A percentile compares a stretch with the other conserved stretches of the same genome.
These are phyloP conservation scores for Monosporozyma aerobia DNA, from an alignment of 805 yeast genomes.

Conservation along the genomic window DNA sequence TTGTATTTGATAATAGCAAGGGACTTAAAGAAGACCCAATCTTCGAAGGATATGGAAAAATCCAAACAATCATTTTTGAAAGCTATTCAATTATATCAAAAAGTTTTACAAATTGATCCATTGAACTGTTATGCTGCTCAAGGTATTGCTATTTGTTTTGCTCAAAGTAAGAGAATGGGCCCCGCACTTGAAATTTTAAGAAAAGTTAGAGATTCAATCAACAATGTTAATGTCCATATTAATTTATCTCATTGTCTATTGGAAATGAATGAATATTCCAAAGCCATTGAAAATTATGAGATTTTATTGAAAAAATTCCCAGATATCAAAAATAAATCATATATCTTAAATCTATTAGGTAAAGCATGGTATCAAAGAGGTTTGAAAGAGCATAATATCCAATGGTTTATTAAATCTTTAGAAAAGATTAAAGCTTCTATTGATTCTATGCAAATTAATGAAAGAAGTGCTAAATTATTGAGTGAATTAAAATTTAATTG, in stretches of 20 bases:
- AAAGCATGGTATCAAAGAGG: constrained; percentile 86
- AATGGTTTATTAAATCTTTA: constrained; percentile 52
- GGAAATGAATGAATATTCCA: constrained; percentile 72
- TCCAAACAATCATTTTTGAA: constrained; percentile 71
- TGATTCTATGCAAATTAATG: constrained; percentile 16
- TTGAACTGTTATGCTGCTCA: constrained; percentile 93
- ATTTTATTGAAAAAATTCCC: constrained; percentile 59
- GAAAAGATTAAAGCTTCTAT: constrained; percentile 54
- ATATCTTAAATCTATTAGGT: constrained; percentile 64
- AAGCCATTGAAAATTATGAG: constrained; percentile 84
- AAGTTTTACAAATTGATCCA: constrained; percentile 77
- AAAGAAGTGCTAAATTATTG: constrained; percentile 30
- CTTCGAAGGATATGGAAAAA: constrained; percentile 34
- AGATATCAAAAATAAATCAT: constrained; percentile 53
- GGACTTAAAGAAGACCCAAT: constrained; percentile 44
- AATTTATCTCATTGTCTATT: constrained; percentile 82
- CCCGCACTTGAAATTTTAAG: constrained; percentile 80
- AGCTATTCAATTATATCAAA: constrained; percentile 87
- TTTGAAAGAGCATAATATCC: constrained; percentile 51
- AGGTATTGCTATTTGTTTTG: constrained; percentile 88
- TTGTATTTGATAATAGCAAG: constrained; percentile 76
- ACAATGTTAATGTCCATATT: constrained; percentile 72
- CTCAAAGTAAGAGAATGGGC: constrained; percentile 67
- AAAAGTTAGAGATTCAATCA: constrained; percentile 81
- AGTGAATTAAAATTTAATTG: constrained; percentile 61